Evolutionary conservation across 2,329 filamentous ascomycete species (phyloP).

Genomic region (Clonostachys chloroleuca): DNA sequence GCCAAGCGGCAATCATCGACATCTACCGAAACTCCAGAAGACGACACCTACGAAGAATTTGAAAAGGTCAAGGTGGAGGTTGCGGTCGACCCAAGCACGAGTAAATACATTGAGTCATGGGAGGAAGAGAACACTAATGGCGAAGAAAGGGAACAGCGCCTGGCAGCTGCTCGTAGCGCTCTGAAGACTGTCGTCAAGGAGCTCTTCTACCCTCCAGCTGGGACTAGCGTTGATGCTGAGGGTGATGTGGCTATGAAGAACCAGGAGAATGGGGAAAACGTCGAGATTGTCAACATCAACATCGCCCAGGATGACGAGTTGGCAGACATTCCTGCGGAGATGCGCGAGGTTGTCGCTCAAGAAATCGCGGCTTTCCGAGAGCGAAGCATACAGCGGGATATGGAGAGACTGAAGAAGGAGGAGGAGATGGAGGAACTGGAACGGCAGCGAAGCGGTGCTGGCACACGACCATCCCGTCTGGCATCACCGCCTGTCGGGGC

Average conservation of each 20-base stretch:
- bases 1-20: conserved; percentile 64
- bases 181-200: conserved; percentile 66
- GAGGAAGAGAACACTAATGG: conserved; percentile 63
- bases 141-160: conserved; percentile 57
- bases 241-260: conserved; percentile 70
- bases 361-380: conserved; percentile 96
- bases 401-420: conserved; percentile 82
- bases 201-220: conserved; percentile 62
- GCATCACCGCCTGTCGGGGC: conserved; percentile 65
- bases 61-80: conserved; percentile 70
- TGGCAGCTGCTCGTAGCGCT: conserved; percentile 64
- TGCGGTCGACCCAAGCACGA: conserved; percentile 75
- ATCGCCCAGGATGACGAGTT: conserved; percentile 87
- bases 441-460: conserved; percentile 62
- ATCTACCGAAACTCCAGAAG: conserved; percentile 31
- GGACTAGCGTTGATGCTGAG: conserved; percentile 47
- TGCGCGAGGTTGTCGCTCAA: conserved; percentile 89
- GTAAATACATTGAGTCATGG: conserved; percentile 82
- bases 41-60: conserved; percentile 45
- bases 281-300: conserved; percentile 87
- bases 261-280: conserved; percentile 55
- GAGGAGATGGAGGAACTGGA: conserved; percentile 91
- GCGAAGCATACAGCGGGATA: conserved; percentile 79
- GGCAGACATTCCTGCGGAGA: conserved; percentile 90
- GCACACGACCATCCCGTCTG: conserved; percentile 59